phyloP scores from a whole-genome alignment of 2,329 filamentous ascomycete genomes.

The Aspergillus luchuensis region DNA sequence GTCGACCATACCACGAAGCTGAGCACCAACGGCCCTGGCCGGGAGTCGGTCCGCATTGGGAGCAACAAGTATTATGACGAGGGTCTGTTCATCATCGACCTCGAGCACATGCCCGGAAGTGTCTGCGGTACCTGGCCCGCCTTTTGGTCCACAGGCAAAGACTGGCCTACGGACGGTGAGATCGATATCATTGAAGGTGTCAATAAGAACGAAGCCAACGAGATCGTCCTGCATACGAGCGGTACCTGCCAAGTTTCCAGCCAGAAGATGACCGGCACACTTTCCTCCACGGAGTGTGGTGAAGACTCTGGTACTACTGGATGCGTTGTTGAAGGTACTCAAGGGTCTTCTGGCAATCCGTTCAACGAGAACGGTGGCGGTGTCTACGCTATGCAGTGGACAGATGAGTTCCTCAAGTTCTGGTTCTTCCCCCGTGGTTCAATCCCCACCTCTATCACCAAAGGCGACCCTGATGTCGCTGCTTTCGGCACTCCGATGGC shows the following conservation, averaged over 20 bases:
- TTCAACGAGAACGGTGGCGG: conserved; percentile 57
- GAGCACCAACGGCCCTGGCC: conserved; percentile 40
- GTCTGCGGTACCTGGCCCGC: conserved; percentile 56
- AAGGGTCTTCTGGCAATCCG: conserved; percentile 51
- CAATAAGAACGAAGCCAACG: conserved; percentile 46
- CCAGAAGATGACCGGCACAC: conserved; percentile 50
- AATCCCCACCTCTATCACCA: conserved; percentile 50
- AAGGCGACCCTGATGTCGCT: conserved; percentile 46
- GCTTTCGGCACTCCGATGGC: conserved; percentile 51
- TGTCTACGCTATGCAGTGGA: conserved; percentile 54
- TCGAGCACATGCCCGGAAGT: conserved; percentile 51
- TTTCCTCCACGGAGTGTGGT: conserved; percentile 54
- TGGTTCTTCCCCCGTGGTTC: conserved; percentile 53
- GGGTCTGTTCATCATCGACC: conserved; percentile 51
- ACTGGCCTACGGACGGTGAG: conserved; percentile 49
- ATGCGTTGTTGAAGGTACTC: conserved; percentile 45
- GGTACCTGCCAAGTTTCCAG: conserved; percentile 47
- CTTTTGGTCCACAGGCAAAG: conserved; percentile 47
- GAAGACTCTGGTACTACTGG: conserved; percentile 41
- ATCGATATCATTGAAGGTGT: conserved; percentile 58
- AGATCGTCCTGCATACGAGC: conserved; percentile 54
- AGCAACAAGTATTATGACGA: conserved; percentile 49
- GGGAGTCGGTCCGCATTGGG: conserved; percentile 49
- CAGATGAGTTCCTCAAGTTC: conserved; percentile 49
- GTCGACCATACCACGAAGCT: conserved; percentile 46